A percentile compares a stretch with the other conserved stretches of the same genome.
Evolutionary conservation across 768 basidiomycete species (phyloP).

Genomic region (Chalciporus pseudorubinellus): DNA sequence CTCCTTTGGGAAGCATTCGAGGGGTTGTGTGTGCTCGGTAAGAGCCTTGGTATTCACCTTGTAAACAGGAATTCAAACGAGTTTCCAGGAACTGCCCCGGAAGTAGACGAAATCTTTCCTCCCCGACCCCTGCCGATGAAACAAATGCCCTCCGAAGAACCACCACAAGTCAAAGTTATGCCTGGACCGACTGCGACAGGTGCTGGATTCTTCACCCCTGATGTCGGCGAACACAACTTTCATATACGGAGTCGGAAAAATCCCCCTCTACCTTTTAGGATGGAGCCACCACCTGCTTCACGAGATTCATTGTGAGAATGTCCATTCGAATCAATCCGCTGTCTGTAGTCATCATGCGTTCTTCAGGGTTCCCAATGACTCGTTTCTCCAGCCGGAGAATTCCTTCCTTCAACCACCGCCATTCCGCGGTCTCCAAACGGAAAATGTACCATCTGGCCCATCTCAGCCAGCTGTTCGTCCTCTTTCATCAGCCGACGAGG

Average conservation of each 20-base stretch:
- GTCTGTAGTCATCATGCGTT: conserved; percentile 6
- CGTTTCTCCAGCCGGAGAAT: conserved; percentile 51
- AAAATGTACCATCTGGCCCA: conserved; percentile 38
- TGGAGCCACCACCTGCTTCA: conserved; percentile 47
- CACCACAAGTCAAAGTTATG: conserved; percentile 34
- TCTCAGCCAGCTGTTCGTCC: conserved; percentile 58
- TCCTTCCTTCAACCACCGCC: conserved; percentile 50
- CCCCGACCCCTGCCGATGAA: conserved; percentile 56
- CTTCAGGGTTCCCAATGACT: conserved; percentile 56
- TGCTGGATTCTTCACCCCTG: conserved; percentile 75
- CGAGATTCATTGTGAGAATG: conserved; percentile 62
- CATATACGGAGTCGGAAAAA: conserved; percentile 59
- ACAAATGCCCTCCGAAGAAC: conserved; percentile 52
- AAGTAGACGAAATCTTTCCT: conserved; percentile 72
- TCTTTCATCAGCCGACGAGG: conserved; percentile 80
- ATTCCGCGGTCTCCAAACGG: conserved; percentile 43
- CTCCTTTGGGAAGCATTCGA: conserved; percentile 93
- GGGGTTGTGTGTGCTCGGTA: conserved; percentile 79
- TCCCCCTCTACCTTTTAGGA: conserved; percentile 54
- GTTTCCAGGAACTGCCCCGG: conserved; percentile 59
- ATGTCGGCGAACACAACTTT: conserved; percentile 52
- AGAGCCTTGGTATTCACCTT: conserved; percentile 17
- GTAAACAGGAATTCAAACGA: conserved; percentile 11
- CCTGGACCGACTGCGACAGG: conserved; percentile 57
- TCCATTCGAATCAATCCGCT: background rate